Conservation (phyloP, 1,284 basidiomycete genomes). For the Irpex rosettiformis region DNA sequence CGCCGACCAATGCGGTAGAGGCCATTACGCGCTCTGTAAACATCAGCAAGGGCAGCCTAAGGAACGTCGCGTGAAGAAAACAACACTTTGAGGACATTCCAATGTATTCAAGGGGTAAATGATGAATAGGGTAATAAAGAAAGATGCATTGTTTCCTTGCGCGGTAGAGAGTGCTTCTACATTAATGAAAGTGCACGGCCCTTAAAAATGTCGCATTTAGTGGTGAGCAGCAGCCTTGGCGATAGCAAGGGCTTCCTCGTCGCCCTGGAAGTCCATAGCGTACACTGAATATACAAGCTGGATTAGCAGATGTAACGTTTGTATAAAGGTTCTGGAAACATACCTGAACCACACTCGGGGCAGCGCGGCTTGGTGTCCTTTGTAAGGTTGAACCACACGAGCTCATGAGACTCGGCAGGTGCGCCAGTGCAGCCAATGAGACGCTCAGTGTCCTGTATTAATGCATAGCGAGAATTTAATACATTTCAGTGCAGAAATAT, state of each 20-base stretch:
- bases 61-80: too few relatives aligned
- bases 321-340: conserved; percentile 22
- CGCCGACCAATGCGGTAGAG: background rate
- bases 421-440: conserved; percentile 89
- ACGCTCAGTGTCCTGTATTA: conserved; percentile 69
- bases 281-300: conserved; percentile 40
- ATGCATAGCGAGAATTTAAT: background rate
- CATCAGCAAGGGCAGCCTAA: background rate
- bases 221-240: conserved; percentile 26
- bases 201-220: conserved; percentile 12
- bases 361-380: conserved; percentile 75
- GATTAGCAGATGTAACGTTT: conserved; percentile 7
- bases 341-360: conserved; percentile 88
- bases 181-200: background rate
- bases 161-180: background rate
- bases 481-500: conserved; percentile 3
- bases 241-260: conserved; percentile 32
- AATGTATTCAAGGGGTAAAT: too few relatives aligned
- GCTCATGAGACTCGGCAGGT: conserved; percentile 90
- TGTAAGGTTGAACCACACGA: conserved; percentile 77
- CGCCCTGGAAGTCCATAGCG: conserved; percentile 55
- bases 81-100: too few relatives aligned
- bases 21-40: background rate
- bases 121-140: background rate
- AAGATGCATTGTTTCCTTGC: conserved; percentile 5